A percentile compares a stretch with the other conserved stretches of the same genome.
Conservation (phyloP, 768 basidiomycete species). For the Daedaleopsis sinensis region DNA sequence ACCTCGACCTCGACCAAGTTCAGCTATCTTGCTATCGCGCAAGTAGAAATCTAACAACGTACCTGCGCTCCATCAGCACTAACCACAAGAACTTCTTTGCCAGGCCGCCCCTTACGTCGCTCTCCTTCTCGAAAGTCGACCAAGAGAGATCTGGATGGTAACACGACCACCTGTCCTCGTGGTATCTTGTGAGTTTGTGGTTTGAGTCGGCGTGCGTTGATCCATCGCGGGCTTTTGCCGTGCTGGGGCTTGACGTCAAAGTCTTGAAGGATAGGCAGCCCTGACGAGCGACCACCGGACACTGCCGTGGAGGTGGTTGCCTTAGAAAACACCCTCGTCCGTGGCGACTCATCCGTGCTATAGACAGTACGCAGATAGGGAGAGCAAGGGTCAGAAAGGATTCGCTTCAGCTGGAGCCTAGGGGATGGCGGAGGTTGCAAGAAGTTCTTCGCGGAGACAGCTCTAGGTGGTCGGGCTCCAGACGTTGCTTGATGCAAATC, state of each 20-base stretch:
- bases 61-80: conserved; percentile 44
- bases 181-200: conserved; percentile 48
- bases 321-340: conserved; percentile 6
- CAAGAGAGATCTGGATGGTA: conserved; percentile 51
- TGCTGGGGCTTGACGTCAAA: background rate
- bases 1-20: conserved; percentile 42
- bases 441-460: background rate
- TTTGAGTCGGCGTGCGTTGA: conserved; percentile 32
- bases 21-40: background rate
- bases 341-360: background rate
- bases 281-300: background rate
- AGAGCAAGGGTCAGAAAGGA: conserved; percentile 10
- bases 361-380: background rate
- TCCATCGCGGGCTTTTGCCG: background rate
- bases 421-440: background rate
- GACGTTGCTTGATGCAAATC: background rate
- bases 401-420: conserved; percentile 12
- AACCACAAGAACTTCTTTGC: conserved; percentile 49
- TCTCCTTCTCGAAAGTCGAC: conserved; percentile 62
- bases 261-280: background rate
- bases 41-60: background rate
- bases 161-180: conserved; percentile 50
- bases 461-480: background rate
- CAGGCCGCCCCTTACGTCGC: conserved; percentile 47
- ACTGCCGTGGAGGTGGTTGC: conserved; percentile 14